A percentile compares a stretch with the other conserved stretches of the same genome.
phyloP scores from a whole-genome alignment of 2,329 filamentous ascomycete genomes.

The Xylaria multiplex region DNA sequence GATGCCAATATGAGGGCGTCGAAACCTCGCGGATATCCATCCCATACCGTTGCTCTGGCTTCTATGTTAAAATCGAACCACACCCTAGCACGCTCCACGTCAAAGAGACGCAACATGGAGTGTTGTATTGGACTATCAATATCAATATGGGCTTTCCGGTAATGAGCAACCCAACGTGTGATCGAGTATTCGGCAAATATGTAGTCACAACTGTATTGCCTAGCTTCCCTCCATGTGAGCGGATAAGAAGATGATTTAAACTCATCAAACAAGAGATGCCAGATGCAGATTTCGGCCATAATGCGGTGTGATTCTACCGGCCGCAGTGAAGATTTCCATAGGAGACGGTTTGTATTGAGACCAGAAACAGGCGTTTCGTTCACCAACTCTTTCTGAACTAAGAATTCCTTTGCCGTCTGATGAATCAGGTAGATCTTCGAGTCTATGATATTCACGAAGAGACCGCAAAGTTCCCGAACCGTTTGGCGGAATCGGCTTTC shows the following conservation, averaged over 20 bases:
- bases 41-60: no score
- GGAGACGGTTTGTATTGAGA: not conserved
- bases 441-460: slow-evolving; percentile 51
- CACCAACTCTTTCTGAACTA: slow-evolving; percentile 37
- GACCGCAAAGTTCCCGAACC: slow-evolving; percentile 49
- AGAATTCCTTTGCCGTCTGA: slow-evolving; percentile 54
- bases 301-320: slow-evolving; percentile 24
- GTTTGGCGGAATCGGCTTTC: slow-evolving; percentile 33
- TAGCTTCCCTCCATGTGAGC: no score
- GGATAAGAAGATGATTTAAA: slow-evolving; percentile 3
- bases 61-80: no score
- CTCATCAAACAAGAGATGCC: slow-evolving; percentile 20
- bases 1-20: no score
- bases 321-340: slow-evolving; percentile 28
- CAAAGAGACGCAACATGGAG: no score
- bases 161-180: no score
- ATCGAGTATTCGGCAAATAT: no score
- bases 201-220: no score
- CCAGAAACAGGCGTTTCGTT: not conserved
- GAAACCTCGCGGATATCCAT: no score
- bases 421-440: slow-evolving; percentile 52
- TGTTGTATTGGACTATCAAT: no score
- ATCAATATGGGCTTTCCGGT: no score
- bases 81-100: no score
- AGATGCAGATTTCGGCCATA: slow-evolving; percentile 31